Evolutionary conservation across 148 eudicot genomes (phyloP).

Genomic region (Camellia japonica): DNA sequence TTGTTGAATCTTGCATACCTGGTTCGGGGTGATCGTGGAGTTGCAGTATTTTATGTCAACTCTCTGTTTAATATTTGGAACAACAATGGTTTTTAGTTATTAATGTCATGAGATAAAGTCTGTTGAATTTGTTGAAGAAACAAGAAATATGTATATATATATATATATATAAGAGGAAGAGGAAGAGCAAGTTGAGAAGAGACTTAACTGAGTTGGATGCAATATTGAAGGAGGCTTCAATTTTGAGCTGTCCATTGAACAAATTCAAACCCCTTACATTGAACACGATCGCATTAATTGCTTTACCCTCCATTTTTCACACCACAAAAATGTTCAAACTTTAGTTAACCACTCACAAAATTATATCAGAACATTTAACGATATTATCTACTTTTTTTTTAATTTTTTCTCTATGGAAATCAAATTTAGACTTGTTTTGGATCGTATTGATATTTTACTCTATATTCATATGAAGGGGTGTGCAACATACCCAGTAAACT

Average conservation of each 20-base stretch:
- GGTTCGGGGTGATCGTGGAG: constrained; percentile 60
- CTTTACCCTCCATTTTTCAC: constrained; percentile 87
- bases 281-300: constrained; percentile 81
- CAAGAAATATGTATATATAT: neutral
- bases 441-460: too few species aligned
- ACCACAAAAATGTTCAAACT: constrained; percentile 20
- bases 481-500: too few species aligned
- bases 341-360: neutral
- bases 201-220: constrained; percentile 67
- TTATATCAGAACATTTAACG: neutral
- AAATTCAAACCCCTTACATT: constrained; percentile 73
- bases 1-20: constrained; percentile 30
- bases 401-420: neutral
- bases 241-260: constrained; percentile 69
- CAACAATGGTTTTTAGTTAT: neutral
- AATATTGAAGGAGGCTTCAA: constrained; percentile 63
- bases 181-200: constrained; percentile 2
- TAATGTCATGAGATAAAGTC: neutral
- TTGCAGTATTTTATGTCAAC: constrained; percentile 52
- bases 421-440: too few species aligned
- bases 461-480: too few species aligned
- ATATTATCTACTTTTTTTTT: neutral
- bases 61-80: constrained; percentile 37
- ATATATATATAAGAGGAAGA: neutral
- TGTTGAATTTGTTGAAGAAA: neutral